phyloP scores from a whole-genome alignment of 2,329 filamentous ascomycete genomes.

The Colletotrichum sp. region DNA sequence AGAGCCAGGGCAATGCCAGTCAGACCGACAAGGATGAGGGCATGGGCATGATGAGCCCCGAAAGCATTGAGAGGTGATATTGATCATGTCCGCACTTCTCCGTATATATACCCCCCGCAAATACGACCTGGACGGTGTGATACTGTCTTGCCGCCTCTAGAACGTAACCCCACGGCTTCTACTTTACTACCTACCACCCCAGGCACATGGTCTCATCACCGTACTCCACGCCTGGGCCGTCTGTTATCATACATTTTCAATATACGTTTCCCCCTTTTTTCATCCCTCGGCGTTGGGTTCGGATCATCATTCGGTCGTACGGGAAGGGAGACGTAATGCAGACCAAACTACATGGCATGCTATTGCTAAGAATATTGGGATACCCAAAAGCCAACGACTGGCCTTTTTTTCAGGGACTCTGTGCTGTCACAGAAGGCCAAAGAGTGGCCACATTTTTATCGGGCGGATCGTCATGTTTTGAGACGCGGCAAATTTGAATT shows the following conservation, averaged over 20 bases:
- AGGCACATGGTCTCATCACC: background rate
- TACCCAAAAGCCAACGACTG: constrained; percentile 19
- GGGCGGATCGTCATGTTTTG: background rate
- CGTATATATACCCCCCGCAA: constrained; percentile 8
- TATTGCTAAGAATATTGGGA: constrained; percentile 11
- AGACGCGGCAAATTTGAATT: background rate
- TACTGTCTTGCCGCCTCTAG: background rate
- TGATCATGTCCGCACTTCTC: background rate
- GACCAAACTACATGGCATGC: constrained; percentile 3
- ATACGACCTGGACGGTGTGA: background rate
- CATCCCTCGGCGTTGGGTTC: constrained; percentile 19
- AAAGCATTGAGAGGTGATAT: constrained; percentile 64
- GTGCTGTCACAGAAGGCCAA: background rate
- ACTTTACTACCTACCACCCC: background rate
- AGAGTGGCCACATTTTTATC: background rate
- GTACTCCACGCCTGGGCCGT: background rate
- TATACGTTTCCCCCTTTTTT: constrained; percentile 8
- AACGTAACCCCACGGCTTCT: background rate
- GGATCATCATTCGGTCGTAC: constrained; percentile 11
- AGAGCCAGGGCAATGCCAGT: constrained; percentile 62
- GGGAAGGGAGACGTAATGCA: constrained; percentile 4
- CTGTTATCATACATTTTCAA: background rate
- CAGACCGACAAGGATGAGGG: constrained; percentile 72
- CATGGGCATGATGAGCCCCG: constrained; percentile 83
- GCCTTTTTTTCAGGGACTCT: background rate